Base-by-base conservation (phyloP, 805 yeast species). In the Saturnispora saitoi region DNA sequence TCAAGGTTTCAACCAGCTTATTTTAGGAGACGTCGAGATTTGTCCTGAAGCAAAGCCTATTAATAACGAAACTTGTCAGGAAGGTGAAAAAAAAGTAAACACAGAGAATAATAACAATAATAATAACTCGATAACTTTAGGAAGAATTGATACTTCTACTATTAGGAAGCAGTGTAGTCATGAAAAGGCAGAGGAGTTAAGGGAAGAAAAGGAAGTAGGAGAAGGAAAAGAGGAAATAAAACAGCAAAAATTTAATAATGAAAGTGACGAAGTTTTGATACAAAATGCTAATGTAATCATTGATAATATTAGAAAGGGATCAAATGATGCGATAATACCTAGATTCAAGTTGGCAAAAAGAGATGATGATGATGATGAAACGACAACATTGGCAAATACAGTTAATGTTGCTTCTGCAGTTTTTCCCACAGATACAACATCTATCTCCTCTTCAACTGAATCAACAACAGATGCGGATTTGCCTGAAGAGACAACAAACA, bases 261-360 rank as follows among this genome's bases (percentile, higher is more conserved):
- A 10, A 7, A 22, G 36, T 6, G 30, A 32, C 32, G 20, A 34
- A 17, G 22, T n/a, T n/a, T n/a, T 20, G 26, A 30, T 22, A 8
- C 15, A 46, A 22, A 45, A 47, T 42, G 56, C 59, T 20, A 49
- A 53, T 32, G 44, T 54, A 20, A 60, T 60, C 37, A 54, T 60
- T 11, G 47, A 56, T 24, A 56, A 58, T 37, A 59, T 61, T 20
- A 59, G 44, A 47, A 40, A 51, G 36, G 50, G 53, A 8, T 58
- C 63, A 20, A 56, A 58, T 45, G 49, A 58, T 48, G 64, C 60
- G 4, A 59, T 60, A 14, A 53, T 57, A n/a, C 64, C 65, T 8
- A 52, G 65, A 43, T 61, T 61, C 42, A 54, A 55, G 36, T 32
- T 61, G 3, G 48, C 46, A 5, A 60, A 48, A 45, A 53, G 65